Percentiles rank a stretch among this genome's conserved stretches.
These are phyloP conservation scores for Nidularia pulvinata DNA, from an alignment of 768 basidiomycete genomes.

Conservation along the genomic window DNA sequence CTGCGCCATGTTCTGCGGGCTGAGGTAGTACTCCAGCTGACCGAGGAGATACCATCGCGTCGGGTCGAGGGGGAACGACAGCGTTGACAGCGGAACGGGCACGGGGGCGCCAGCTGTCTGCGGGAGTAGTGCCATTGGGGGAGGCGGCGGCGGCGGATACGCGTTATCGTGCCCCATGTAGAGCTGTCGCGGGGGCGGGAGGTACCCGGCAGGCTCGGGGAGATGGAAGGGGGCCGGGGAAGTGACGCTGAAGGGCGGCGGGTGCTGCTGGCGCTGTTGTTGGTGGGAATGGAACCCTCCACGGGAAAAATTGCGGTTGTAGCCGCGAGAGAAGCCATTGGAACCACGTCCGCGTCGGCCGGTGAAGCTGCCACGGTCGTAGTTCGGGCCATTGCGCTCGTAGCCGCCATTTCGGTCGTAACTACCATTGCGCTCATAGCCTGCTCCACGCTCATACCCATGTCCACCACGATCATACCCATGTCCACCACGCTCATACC, in stretches of 20 bases:
- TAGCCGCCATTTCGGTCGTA: slow-evolving; percentile 24
- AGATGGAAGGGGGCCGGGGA: slow-evolving; percentile 19
- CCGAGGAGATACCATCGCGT: slow-evolving; percentile 71
- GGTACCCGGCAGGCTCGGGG: slow-evolving; percentile 28
- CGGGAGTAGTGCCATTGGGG: slow-evolving; percentile 12
- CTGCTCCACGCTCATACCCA: slow-evolving; percentile 27
- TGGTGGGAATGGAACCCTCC: slow-evolving; percentile 4
- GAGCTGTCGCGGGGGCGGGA: slow-evolving; percentile 15
- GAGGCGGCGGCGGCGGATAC: slow-evolving; percentile 18
- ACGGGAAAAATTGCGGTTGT: neutral
- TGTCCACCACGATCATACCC: slow-evolving; percentile 15
- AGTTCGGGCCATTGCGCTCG: slow-evolving; percentile 33
- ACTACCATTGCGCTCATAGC: slow-evolving; percentile 16
- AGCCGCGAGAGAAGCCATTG: too few relatives aligned
- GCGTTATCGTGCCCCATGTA: slow-evolving; percentile 27
- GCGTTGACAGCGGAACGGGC: slow-evolving; percentile 41
- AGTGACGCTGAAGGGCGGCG: slow-evolving; percentile 24
- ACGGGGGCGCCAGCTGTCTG: slow-evolving; percentile 27
- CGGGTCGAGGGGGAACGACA: slow-evolving; percentile 63
- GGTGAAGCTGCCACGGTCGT: slow-evolving; percentile 4
- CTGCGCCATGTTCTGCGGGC: slow-evolving; percentile 86
- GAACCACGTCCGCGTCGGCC: too few relatives aligned
- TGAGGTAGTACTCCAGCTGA: slow-evolving; percentile 92
- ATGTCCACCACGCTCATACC: too few relatives aligned
- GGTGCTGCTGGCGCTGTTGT: slow-evolving; percentile 22